Percentiles rank a stretch among this genome's conserved stretches.
These are phyloP conservation scores for Skeletonema menzelii DNA, from an alignment of 108 stramenopile genomes.

Conservation along the genomic window DNA sequence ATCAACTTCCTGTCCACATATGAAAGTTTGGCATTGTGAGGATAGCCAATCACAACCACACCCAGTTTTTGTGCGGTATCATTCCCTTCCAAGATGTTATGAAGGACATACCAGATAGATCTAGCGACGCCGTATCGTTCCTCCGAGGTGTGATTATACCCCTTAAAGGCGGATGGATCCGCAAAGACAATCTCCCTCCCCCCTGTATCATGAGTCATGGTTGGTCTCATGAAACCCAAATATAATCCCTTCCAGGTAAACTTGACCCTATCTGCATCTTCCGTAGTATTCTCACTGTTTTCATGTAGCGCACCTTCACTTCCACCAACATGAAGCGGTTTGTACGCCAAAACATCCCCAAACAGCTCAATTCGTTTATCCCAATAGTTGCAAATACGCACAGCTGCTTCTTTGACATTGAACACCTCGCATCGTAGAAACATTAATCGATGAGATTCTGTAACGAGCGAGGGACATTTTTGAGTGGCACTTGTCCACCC, in stretches of 20 bases:
- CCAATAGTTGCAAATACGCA: conserved; percentile 52
- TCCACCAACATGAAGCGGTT: conserved; percentile 29
- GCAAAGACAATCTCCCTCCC: conserved; percentile 49
- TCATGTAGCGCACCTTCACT: conserved; percentile 1
- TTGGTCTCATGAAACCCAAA: conserved; percentile 32
- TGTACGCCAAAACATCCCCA: conserved; percentile 44
- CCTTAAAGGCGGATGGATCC: conserved; percentile 41
- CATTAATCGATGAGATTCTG: conserved; percentile 43
- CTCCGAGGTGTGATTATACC: conserved; percentile 29
- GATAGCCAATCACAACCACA: conserved; percentile 42
- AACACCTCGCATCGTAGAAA: conserved; percentile 69
- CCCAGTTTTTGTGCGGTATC: conserved; percentile 48
- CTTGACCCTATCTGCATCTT: conserved; percentile 32
- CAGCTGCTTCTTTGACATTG: conserved; percentile 44
- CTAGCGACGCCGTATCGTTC: conserved; percentile 45
- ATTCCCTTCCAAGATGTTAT: conserved; percentile 40
- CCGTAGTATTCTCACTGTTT: conserved; percentile 2
- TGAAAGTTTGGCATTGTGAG: conserved; percentile 26
- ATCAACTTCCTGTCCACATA: conserved; percentile 50
- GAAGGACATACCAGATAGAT: conserved; percentile 54
- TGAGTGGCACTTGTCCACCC: conserved; percentile 31
- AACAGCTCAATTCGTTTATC: conserved; percentile 58
- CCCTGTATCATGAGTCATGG: conserved; percentile 19
- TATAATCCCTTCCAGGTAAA: conserved; percentile 16
- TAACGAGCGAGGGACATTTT: conserved; percentile 45